phyloP scores from a whole-genome alignment of 208 protist species.

The Spongospora subterranea region DNA sequence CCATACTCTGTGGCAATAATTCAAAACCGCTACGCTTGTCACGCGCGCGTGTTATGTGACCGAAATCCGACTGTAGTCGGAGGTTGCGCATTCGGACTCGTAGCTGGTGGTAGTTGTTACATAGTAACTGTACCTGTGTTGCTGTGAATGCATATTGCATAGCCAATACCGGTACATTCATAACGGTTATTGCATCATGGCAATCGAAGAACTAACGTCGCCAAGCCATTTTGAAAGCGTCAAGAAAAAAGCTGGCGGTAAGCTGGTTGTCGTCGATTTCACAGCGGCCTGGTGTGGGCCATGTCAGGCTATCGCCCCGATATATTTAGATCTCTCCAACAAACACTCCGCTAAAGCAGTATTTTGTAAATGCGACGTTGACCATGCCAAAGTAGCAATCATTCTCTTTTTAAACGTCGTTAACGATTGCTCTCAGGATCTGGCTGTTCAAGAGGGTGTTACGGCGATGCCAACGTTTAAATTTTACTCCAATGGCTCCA shows the following conservation, averaged over 20 bases:
- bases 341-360: background rate
- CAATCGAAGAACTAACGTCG: background rate
- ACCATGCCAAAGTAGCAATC: background rate
- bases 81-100: too few relatives aligned
- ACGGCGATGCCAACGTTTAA: slow-evolving; percentile 8
- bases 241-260: background rate
- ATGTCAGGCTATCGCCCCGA: slow-evolving; percentile 5
- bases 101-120: too few relatives aligned
- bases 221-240: background rate
- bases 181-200: background rate
- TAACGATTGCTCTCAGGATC: background rate
- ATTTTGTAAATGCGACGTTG: slow-evolving; percentile 52
- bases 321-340: background rate
- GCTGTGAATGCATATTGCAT: too few relatives aligned
- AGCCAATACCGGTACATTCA: too few relatives aligned
- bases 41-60: too few relatives aligned
- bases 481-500: background rate
- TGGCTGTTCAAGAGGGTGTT: slow-evolving; percentile 15
- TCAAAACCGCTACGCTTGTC: too few relatives aligned
- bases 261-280: slow-evolving; percentile 53
- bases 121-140: too few relatives aligned
- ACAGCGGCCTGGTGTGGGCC: slow-evolving; percentile 39
- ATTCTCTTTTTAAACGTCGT: background rate
- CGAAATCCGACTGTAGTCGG: too few relatives aligned
- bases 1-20: too few relatives aligned